These are phyloP conservation scores for Metschnikowia dekortorum DNA, from an alignment of 805 yeast genomes.

Conservation along the genomic window DNA sequence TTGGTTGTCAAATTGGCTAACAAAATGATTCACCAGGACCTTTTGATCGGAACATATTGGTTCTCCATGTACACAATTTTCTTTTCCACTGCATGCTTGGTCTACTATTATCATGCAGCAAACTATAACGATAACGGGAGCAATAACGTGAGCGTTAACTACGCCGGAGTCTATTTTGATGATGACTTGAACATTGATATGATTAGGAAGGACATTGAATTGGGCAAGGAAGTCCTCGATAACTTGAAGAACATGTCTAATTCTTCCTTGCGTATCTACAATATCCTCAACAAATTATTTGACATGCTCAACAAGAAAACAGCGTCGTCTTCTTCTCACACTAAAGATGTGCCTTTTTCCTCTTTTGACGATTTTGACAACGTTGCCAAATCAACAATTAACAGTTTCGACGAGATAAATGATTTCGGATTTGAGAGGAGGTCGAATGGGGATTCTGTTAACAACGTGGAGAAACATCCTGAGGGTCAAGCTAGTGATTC, in stretches of 20 bases:
- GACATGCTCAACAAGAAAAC: constrained; percentile 75
- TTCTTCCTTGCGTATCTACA: constrained; percentile 78
- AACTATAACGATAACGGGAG: constrained; percentile 25
- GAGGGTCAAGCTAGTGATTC: background rate
- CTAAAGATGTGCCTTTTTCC: constrained; percentile 5
- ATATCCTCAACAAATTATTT: constrained; percentile 71
- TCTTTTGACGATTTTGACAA: constrained; percentile 15
- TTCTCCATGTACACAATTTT: constrained; percentile 85
- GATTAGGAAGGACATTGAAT: constrained; percentile 68
- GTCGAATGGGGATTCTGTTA: background rate
- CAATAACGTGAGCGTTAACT: constrained; percentile 29
- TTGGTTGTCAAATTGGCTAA: constrained; percentile 77
- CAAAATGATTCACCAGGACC: constrained; percentile 67
- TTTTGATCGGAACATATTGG: constrained; percentile 86
- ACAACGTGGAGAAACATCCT: background rate
- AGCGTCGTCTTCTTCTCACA: constrained; percentile 37
- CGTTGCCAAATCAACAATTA: constrained; percentile 21
- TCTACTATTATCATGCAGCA: constrained; percentile 67
- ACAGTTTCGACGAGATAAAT: constrained; percentile 29
- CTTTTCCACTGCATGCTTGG: constrained; percentile 82
- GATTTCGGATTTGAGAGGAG: constrained; percentile 9
- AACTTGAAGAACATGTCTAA: constrained; percentile 66
- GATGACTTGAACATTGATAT: constrained; percentile 49
- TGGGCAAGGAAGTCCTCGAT: constrained; percentile 71
- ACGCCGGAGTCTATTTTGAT: constrained; percentile 43